Conservation (phyloP, 2,329 filamentous ascomycete genomes). For the Thielaviopsis ethacetica region DNA sequence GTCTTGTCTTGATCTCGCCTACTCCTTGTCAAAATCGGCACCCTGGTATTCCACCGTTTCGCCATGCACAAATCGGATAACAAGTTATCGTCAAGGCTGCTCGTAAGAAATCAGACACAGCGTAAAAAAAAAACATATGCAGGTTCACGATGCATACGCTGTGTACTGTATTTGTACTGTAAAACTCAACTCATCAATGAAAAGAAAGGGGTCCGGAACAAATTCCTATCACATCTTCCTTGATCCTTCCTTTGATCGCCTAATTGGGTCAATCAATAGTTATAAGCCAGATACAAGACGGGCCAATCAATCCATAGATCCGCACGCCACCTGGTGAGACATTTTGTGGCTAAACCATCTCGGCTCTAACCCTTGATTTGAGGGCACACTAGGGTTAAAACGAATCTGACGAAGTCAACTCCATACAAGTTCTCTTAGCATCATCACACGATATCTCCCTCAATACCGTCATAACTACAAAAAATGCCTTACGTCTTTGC, state of each 20-base stretch:
- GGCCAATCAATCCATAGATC: background rate
- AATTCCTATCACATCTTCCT: background rate
- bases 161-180: too few relatives aligned
- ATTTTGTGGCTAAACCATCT: background rate
- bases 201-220: background rate
- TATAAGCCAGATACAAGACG: background rate
- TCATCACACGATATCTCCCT: background rate
- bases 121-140: too few relatives aligned
- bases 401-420: background rate
- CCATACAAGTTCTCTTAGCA: background rate
- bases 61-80: background rate
- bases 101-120: too few relatives aligned
- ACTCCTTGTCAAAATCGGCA: background rate
- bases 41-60: background rate
- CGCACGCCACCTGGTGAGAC: background rate
- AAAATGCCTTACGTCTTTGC: background rate
- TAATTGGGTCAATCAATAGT: background rate
- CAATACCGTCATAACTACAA: background rate
- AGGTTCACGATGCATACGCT: too few relatives aligned
- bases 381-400: background rate
- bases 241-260: background rate
- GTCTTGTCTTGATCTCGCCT: background rate
- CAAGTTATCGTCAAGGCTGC: too few relatives aligned
- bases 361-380: background rate
- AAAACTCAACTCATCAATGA: background rate